phyloP scores from a whole-genome alignment of 768 basidiomycete species.

The Kwoniella shandongensis region DNA sequence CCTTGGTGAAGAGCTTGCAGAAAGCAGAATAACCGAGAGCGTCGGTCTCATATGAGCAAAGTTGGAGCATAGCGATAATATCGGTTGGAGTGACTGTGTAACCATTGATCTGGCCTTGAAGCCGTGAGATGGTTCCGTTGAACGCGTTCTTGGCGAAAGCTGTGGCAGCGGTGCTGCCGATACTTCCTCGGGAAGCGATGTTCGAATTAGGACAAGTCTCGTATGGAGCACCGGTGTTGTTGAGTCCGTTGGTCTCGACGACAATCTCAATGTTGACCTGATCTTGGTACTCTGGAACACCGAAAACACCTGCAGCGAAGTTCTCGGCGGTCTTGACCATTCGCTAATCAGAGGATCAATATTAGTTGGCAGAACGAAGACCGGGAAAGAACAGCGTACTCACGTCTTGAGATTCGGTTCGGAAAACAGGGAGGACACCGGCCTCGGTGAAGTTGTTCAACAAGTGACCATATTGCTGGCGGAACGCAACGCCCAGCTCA shows the following conservation, averaged over 20 bases:
- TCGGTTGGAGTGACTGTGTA: slow-evolving; percentile 42
- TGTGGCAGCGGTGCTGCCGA: slow-evolving; percentile 37
- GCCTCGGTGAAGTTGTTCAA: slow-evolving; percentile 46
- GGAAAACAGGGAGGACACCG: slow-evolving; percentile 58
- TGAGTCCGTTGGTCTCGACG: slow-evolving; percentile 45
- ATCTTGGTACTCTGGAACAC: slow-evolving; percentile 58
- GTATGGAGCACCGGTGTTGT: slow-evolving; percentile 51
- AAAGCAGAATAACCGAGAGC: slow-evolving; percentile 50
- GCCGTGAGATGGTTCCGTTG: slow-evolving; percentile 33
- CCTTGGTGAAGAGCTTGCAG: slow-evolving; percentile 54
- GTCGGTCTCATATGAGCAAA: slow-evolving; percentile 53
- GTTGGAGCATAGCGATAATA: slow-evolving; percentile 48
- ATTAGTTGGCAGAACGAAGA: no score
- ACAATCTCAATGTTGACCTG: slow-evolving; percentile 47
- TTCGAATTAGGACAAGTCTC: slow-evolving; percentile 43
- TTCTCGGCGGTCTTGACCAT: slow-evolving; percentile 62
- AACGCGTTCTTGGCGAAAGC: slow-evolving; percentile 33
- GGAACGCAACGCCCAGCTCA: slow-evolving; percentile 41
- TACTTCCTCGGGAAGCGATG: slow-evolving; percentile 25
- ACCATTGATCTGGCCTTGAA: slow-evolving; percentile 33
- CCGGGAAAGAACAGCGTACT: no score
- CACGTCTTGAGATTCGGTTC: slow-evolving; percentile 59
- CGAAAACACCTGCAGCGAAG: slow-evolving; percentile 62
- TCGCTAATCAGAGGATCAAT: slow-evolving; percentile 41
- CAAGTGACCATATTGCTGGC: slow-evolving; percentile 42